Evolutionary conservation across 352 stramenopile genomes (phyloP).

Genomic region (Globisporangium sylvaticum): DNA sequence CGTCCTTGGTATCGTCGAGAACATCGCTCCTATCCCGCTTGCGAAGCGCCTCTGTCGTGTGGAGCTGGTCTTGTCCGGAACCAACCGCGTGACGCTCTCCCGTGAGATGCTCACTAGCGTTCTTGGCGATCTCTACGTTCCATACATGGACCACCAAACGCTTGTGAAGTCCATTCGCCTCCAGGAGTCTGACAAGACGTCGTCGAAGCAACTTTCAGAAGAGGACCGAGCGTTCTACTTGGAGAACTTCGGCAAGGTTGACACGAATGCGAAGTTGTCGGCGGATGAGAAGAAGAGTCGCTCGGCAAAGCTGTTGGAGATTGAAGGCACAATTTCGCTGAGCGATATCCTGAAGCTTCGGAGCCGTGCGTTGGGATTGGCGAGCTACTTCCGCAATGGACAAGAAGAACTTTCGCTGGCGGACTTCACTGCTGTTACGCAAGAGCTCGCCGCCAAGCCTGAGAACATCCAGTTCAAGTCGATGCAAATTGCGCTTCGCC

Average conservation of each 20-base stretch:
- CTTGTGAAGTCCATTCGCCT: constrained; percentile 49
- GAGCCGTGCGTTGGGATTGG: constrained; percentile 31
- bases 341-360: constrained; percentile 48
- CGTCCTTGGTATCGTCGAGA: constrained; percentile 53
- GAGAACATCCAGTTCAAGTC: constrained; percentile 53
- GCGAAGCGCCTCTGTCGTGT: constrained; percentile 35
- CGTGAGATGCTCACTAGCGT: constrained; percentile 42
- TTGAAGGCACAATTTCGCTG: constrained; percentile 44
- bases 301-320: constrained; percentile 30
- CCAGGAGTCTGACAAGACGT: constrained; percentile 37
- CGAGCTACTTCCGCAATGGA: constrained; percentile 36
- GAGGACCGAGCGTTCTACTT: constrained; percentile 56
- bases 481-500: constrained; percentile 47
- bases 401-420: constrained; percentile 37
- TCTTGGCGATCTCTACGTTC: constrained; percentile 50
- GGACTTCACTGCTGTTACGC: constrained; percentile 34
- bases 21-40: constrained; percentile 46
- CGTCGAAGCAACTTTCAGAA: constrained; percentile 29
- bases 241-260: constrained; percentile 40
- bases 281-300: constrained; percentile 36
- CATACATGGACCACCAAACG: constrained; percentile 48
- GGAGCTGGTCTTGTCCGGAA: constrained; percentile 32
- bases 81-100: constrained; percentile 38
- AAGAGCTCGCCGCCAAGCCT: constrained; percentile 35
- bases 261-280: constrained; percentile 39